Evolutionary conservation across 768 basidiomycete species (phyloP), one percentile per base, ranked within the genome.

Genomic region (Hygrophorus pudorinus): DNA sequence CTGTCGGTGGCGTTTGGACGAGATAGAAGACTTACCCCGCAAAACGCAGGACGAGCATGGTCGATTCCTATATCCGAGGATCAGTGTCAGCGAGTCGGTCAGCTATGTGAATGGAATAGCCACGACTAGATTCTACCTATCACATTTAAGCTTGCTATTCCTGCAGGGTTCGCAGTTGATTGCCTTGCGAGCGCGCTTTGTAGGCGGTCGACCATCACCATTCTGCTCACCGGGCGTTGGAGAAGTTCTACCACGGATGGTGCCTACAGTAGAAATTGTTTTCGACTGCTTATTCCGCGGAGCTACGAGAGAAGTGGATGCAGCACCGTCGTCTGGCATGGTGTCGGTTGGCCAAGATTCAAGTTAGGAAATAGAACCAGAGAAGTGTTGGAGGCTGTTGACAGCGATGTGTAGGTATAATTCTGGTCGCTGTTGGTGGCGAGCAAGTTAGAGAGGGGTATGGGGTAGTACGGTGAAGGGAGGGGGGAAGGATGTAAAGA

Each of bases 161-260:
- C 87, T 73, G 66, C 87, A 90, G 2, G 87, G 87, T 54, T 87
- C 85, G 57, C 87, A 90, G 64, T 90, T 90, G 53, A 90, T 87
- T 13, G 87, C 85, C 57, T 89, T 89, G 47, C 87, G 71, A 0
- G 87, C 82, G 37, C 87, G 79, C 62, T 89, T 90, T 17, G 85
- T 78, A 2, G 85, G 83, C 0, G 81, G 81, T 0, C 78, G 69
- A 18, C 72, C 69, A 56, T 81, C 79, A 36, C 55, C 56, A 38
- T 63, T 61, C 42, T 70, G 71, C 16, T 78, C 76, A 21, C 48
- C 38, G 14, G 43, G 66, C 4, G 46, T 65, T 7, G 77, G 76
- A 1, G 77, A 73, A 0, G 73, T 67, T 44, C 78, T 59, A 16
- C 68, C 67, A 42, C 78, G 71, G 33, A 79, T 67, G 4, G 69